phyloP scores from a whole-genome alignment of 495 filamentous ascomycete genomes.

The Diplogelasinospora grovesii region DNA sequence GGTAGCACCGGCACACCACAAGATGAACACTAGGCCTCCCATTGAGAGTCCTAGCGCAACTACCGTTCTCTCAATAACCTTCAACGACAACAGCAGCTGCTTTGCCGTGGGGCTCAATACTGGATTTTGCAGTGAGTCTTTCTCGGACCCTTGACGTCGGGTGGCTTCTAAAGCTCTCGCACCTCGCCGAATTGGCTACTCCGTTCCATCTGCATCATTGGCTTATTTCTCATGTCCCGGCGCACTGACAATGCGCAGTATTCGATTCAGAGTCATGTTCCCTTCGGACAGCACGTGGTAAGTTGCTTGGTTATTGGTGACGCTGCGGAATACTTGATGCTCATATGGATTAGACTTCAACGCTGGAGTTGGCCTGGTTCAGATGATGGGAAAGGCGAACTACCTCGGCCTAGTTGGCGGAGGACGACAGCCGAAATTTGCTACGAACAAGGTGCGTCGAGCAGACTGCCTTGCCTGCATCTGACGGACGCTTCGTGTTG shows the following conservation, averaged over 20 bases:
- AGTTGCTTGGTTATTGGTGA: no score
- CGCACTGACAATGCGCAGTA: conserved; percentile 44
- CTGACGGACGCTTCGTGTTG: no score
- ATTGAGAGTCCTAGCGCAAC: conserved; percentile 72
- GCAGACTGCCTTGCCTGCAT: no score
- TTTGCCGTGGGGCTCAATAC: conserved; percentile 85
- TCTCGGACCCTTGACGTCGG: no score
- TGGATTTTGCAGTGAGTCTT: conserved; percentile 74
- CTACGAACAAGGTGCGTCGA: conserved; percentile 76
- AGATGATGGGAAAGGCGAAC: conserved; percentile 84
- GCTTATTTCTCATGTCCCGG: background rate
- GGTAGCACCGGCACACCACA: conserved; percentile 13
- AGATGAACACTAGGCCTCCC: conserved; percentile 84
- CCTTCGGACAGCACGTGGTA: conserved; percentile 53
- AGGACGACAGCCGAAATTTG: conserved; percentile 77
- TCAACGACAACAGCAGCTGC: conserved; percentile 80
- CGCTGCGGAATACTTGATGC: background rate
- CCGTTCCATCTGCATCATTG: no score
- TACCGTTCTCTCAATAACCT: conserved; percentile 72
- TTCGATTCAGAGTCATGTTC: conserved; percentile 73
- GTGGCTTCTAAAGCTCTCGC: no score
- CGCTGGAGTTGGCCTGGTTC: conserved; percentile 72
- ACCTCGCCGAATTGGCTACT: conserved; percentile 1
- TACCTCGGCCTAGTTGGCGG: conserved; percentile 88
- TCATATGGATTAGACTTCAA: conserved; percentile 58